Percentiles rank a stretch among this genome's conserved stretches.
Conservation (phyloP, 306 rosid species). For the Acacia melanoxylon region DNA sequence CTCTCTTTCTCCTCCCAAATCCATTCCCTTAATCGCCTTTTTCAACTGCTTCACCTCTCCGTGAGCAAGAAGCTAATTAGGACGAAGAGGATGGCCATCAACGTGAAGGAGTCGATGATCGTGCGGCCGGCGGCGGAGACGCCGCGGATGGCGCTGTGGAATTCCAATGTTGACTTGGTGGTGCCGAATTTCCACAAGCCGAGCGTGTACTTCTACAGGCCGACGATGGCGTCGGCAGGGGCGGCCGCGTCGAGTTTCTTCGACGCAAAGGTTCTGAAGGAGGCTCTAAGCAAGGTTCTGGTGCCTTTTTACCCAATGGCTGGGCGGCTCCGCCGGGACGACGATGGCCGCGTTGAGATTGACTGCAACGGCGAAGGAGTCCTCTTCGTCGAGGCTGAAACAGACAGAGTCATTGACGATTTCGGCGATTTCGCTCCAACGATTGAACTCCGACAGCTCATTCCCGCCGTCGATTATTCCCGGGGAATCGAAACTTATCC, state of each 20-base stretch:
- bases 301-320: neutral
- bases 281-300: neutral
- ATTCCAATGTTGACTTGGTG: neutral
- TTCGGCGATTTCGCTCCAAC: neutral
- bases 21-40: neutral
- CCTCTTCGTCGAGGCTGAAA: neutral
- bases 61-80: neutral
- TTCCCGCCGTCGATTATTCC: neutral
- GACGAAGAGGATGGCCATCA: neutral
- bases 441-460: neutral
- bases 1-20: too few relatives aligned
- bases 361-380: neutral
- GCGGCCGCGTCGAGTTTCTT: neutral
- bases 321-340: neutral
- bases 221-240: neutral
- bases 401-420: neutral
- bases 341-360: neutral
- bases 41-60: neutral
- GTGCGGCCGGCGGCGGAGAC: neutral
- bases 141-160: neutral
- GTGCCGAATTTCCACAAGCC: neutral
- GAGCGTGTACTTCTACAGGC: neutral
- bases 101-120: neutral
- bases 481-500: neutral
- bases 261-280: neutral